Percentiles rank a stretch among this genome's conserved stretches.
Evolutionary conservation across 2,329 filamentous ascomycete species (phyloP).

Genomic region (Chaetomiaceae sp.): DNA sequence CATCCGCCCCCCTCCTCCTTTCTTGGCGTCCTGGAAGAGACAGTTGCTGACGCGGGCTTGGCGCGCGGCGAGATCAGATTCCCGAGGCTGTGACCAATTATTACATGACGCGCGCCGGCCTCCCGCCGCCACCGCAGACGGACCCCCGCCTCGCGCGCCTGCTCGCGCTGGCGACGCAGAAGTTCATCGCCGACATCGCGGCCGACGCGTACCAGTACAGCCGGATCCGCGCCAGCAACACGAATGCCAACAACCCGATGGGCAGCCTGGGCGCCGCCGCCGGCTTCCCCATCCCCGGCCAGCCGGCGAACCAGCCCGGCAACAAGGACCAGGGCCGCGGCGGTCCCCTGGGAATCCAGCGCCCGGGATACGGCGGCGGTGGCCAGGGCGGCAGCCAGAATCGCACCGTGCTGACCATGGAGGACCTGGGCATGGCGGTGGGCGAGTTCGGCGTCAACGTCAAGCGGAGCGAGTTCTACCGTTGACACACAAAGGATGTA

Average conservation of each 20-base stretch:
- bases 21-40: background rate
- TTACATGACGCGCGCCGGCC: conserved; percentile 92
- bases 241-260: conserved; percentile 84
- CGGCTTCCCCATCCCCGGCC: conserved; percentile 60
- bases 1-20: background rate
- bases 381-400: conserved; percentile 85
- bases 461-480: conserved; percentile 95
- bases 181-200: conserved; percentile 96
- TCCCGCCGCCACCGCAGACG: conserved; percentile 86
- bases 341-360: conserved; percentile 61
- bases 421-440: conserved; percentile 96
- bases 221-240: conserved; percentile 88
- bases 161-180: conserved; percentile 94
- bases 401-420: conserved; percentile 93
- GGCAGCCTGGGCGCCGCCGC: conserved; percentile 73
- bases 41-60: background rate
- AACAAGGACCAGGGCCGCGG: conserved; percentile 53
- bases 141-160: conserved; percentile 86
- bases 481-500: conserved; percentile 44
- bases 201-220: conserved; percentile 98
- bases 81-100: conserved; percentile 96
- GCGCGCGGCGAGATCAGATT: conserved; percentile 53
- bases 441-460: conserved; percentile 97
- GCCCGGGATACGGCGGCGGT: conserved; percentile 77
- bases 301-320: conserved; percentile 48